Conservation (phyloP, 306 rosid species). For the Castanospermum australe region DNA sequence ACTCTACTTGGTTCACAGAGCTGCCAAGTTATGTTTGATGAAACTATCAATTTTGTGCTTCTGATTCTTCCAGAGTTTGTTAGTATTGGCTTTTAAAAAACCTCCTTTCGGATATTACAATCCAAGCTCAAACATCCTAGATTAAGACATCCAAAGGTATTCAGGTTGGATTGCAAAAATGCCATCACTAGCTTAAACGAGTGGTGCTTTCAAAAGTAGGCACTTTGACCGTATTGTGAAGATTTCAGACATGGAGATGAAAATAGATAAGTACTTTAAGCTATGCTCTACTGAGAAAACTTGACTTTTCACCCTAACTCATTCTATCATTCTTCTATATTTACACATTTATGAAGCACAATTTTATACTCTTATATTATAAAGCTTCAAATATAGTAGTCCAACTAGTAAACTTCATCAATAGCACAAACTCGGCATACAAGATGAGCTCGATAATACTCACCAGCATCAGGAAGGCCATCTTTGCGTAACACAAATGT, state of each 20-base stretch:
- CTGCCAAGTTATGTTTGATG: neutral
- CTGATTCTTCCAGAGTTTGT: neutral
- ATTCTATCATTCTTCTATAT: neutral
- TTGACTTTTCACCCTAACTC: neutral
- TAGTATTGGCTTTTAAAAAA: neutral
- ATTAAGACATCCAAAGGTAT: neutral
- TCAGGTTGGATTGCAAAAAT: neutral
- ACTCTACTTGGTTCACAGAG: neutral
- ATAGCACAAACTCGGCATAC: neutral
- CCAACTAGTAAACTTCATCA: neutral
- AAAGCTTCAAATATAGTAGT: neutral
- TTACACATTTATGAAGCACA: neutral
- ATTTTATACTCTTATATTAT: neutral
- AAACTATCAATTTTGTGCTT: neutral
- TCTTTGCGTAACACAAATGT: constrained; percentile 80
- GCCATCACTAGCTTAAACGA: neutral
- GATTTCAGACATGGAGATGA: neutral
- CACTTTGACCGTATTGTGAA: neutral
- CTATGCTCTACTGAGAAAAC: neutral
- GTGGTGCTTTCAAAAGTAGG: neutral
- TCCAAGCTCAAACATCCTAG: neutral
- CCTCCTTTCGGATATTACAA: neutral
- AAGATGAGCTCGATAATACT: constrained; percentile 15
- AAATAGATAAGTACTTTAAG: neutral
- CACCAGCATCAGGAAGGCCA: constrained; percentile 93